Evolutionary conservation across 148 eudicot genomes (phyloP).

Genomic region (Rhododendron ovatum): DNA sequence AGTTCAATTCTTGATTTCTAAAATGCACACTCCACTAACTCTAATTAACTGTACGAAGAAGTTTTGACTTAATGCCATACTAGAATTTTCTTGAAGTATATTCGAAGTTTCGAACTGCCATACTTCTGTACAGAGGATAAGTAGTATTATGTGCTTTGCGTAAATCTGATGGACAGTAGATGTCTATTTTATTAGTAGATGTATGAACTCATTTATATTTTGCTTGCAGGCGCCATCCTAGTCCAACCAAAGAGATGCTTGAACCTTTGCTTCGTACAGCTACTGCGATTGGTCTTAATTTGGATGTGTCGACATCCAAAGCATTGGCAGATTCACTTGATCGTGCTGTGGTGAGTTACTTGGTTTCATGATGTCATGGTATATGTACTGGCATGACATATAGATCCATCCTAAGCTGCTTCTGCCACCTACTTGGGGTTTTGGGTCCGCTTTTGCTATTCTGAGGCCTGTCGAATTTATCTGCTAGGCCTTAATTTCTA

Average conservation of each 20-base stretch:
- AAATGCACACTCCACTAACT: background rate
- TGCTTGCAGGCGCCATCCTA: constrained; percentile 87
- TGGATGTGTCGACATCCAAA: constrained; percentile 89
- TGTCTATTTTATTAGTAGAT: background rate
- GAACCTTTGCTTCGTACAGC: constrained; percentile 92
- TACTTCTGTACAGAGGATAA: background rate
- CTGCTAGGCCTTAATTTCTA: background rate
- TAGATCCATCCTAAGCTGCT: background rate
- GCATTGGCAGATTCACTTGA: constrained; percentile 97
- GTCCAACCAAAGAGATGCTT: constrained; percentile 96
- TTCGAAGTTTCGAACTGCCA: background rate
- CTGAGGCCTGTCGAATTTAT: background rate
- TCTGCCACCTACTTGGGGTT: background rate
- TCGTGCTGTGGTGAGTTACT: constrained; percentile 65
- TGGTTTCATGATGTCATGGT: background rate
- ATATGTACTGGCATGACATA: background rate
- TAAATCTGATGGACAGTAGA: background rate
- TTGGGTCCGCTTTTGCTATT: background rate
- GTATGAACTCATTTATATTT: constrained; percentile 1
- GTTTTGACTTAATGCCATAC: background rate
- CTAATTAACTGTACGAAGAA: background rate
- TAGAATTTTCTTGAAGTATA: background rate
- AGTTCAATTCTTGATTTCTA: background rate
- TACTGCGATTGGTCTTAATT: constrained; percentile 75
- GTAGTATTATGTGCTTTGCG: background rate